A percentile compares a stretch with the other conserved stretches of the same genome.
These are phyloP conservation scores for Zanthoxylum bungeanum DNA, from an alignment of 345 rosid genomes.

Conservation along the genomic window DNA sequence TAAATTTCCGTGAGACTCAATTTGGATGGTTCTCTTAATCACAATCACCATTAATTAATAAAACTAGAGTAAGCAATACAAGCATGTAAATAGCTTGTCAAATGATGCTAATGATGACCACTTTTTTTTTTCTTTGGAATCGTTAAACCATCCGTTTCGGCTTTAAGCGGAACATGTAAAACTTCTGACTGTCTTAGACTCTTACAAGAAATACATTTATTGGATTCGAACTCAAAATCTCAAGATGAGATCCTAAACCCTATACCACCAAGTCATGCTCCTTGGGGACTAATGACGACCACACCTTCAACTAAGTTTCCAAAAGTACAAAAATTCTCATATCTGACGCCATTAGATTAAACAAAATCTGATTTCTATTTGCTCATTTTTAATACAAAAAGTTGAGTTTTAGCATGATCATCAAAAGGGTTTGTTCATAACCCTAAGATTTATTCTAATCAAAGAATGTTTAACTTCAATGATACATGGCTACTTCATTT, in stretches of 20 bases:
- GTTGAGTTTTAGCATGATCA: constrained; percentile 24
- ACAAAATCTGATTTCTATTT: background rate
- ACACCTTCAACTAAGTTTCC: constrained; percentile 27
- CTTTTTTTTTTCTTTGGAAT: too few relatives aligned
- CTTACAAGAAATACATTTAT: too few relatives aligned
- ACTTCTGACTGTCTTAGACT: too few relatives aligned
- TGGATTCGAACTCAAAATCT: too few relatives aligned
- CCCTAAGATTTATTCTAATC: constrained; percentile 16
- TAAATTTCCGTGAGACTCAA: background rate
- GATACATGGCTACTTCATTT: constrained; percentile 30
- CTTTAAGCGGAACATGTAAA: too few relatives aligned
- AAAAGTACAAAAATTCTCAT: background rate
- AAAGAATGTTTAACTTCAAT: constrained; percentile 30
- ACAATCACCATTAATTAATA: constrained; percentile 4
- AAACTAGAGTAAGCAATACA: background rate
- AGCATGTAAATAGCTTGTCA: constrained; percentile 16
- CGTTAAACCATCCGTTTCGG: too few relatives aligned
- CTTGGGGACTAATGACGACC: too few relatives aligned
- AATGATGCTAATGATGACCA: constrained; percentile 46
- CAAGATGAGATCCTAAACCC: too few relatives aligned
- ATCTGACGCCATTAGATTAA: background rate
- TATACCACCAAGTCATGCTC: too few relatives aligned
- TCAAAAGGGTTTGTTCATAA: constrained; percentile 15
- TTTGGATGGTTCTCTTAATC: background rate
- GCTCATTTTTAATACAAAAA: constrained; percentile 26